A percentile compares a stretch with the other conserved stretches of the same genome.
Conservation (phyloP, 768 basidiomycete genomes). For the Suillus sp. region DNA sequence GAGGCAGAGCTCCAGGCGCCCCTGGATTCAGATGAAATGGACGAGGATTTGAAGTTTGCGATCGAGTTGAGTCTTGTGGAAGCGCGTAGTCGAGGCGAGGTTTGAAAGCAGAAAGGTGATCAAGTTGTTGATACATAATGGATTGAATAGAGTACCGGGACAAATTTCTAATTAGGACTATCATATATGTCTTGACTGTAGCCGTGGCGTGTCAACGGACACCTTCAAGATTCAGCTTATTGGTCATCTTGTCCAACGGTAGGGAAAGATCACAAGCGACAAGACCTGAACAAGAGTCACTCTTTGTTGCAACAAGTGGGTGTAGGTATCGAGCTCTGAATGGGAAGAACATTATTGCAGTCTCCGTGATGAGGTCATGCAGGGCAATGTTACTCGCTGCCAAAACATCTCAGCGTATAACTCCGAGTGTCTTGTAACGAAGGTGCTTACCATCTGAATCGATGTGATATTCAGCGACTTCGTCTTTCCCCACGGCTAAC, state of each 20-base stretch:
- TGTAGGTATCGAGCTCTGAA: not conserved
- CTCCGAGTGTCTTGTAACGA: no score
- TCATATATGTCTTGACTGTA: not conserved
- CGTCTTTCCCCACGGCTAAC: no score
- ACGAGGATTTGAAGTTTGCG: conserved; percentile 65
- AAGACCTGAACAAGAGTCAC: no score
- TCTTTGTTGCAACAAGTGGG: not conserved
- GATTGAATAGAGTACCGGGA: not conserved
- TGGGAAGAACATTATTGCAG: not conserved
- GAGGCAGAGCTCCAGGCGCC: not conserved
- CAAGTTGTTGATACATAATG: not conserved
- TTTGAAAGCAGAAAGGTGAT: not conserved
- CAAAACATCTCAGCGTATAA: no score
- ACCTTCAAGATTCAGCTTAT: not conserved
- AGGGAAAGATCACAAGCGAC: no score
- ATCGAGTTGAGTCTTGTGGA: conserved; percentile 75
- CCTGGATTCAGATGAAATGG: conserved; percentile 42
- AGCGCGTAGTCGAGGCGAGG: conserved; percentile 17
- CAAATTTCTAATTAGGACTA: not conserved
- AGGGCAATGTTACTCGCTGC: no score
- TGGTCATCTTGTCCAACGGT: not conserved
- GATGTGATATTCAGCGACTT: no score
- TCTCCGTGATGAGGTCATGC: not conserved
- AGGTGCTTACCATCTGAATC: no score
- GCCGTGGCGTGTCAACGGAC: not conserved